Conservation (phyloP, 768 basidiomycete genomes). For the Ramaria sp. region DNA sequence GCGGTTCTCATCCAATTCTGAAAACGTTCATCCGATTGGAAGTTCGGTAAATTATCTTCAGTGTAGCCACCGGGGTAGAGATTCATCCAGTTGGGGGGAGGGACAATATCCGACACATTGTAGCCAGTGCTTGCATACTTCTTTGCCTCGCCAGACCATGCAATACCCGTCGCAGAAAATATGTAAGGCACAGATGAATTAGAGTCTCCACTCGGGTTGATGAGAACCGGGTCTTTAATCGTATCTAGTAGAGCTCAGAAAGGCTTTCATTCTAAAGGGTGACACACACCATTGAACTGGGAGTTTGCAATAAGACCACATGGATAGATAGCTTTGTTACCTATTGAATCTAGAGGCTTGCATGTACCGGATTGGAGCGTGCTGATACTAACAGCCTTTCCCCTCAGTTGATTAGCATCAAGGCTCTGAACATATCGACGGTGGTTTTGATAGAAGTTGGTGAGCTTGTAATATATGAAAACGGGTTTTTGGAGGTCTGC, state of each 20-base stretch:
- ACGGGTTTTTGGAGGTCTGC: conserved; percentile 63
- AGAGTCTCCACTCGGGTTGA: conserved; percentile 36
- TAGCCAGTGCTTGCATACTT: conserved; percentile 76
- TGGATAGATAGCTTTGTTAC: conserved; percentile 67
- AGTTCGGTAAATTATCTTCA: conserved; percentile 45
- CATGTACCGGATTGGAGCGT: conserved; percentile 67
- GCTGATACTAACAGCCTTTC: conserved; percentile 38
- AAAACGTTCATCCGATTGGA: conserved; percentile 79
- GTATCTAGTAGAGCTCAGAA: conserved; percentile 47
- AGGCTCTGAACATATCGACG: conserved; percentile 92
- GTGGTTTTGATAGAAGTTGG: conserved; percentile 98
- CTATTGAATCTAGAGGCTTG: conserved; percentile 55
- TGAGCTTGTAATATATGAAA: conserved; percentile 92
- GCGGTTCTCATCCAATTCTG: conserved; percentile 99
- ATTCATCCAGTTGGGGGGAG: conserved; percentile 85
- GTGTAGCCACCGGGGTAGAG: conserved; percentile 72
- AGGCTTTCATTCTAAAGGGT: neutral
- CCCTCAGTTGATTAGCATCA: conserved; percentile 76
- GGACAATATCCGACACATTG: conserved; percentile 54
- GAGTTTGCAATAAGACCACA: conserved; percentile 98
- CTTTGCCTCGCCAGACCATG: conserved; percentile 92
- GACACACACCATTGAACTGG: conserved; percentile 73
- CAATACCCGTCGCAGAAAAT: conserved; percentile 73
- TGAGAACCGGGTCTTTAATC: conserved; percentile 49
- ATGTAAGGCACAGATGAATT: conserved; percentile 43